phyloP scores from a whole-genome alignment of 139 green algal species.

The Haematococcus lacustris region DNA sequence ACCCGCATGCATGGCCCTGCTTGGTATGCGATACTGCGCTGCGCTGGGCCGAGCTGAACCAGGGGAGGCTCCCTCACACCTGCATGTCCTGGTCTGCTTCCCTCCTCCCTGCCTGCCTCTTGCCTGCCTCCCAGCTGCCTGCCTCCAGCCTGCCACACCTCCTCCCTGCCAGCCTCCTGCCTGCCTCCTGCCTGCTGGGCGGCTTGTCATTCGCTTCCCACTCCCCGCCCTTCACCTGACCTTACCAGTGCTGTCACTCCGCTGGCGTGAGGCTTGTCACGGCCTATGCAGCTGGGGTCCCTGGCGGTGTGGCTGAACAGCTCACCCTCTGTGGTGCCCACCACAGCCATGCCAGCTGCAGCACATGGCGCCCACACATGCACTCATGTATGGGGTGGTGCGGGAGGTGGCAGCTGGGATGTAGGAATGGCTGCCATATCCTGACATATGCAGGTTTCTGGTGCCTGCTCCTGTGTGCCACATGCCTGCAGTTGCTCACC shows the following conservation, averaged over 20 bases:
- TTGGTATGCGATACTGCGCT: no score
- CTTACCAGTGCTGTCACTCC: conserved; percentile 23
- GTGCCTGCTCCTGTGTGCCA: background rate
- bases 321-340: conserved; percentile 16
- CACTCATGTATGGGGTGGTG: background rate
- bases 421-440: background rate
- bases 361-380: background rate
- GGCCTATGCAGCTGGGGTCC: conserved; percentile 5
- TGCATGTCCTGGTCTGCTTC: background rate
- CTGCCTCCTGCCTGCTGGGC: no score
- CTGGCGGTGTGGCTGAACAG: conserved; percentile 17
- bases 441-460: background rate
- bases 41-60: no score
- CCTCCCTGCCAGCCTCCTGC: no score
- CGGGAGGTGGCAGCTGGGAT: background rate
- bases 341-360: conserved; percentile 22
- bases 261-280: conserved; percentile 16
- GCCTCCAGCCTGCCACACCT: background rate
- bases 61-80: no score
- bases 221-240: no score
- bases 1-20: no score
- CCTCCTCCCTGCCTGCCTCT: background rate
- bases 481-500: conserved; percentile 10
- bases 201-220: no score
- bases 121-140: no score